phyloP scores from a whole-genome alignment of 768 basidiomycete species.

The Boletus sensibilis region DNA sequence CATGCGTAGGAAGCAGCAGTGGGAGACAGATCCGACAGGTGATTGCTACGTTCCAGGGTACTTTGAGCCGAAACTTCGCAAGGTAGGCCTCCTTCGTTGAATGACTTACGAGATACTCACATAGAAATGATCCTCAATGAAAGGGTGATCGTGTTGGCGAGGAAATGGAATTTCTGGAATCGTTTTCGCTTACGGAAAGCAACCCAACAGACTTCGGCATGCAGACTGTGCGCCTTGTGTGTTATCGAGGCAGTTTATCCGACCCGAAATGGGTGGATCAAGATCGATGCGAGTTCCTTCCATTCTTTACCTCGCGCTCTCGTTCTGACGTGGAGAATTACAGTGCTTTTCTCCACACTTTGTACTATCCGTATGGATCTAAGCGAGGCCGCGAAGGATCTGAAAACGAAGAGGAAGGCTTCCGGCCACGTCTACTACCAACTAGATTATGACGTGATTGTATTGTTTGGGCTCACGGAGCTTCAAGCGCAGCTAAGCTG shows the following conservation, averaged over 20 bases:
- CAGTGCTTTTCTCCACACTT: constrained; percentile 4
- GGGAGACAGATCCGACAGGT: constrained; percentile 11
- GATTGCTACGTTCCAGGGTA: constrained; percentile 12
- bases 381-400: not conserved
- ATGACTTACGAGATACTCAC: not conserved
- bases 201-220: not conserved
- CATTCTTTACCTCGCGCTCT: not conserved
- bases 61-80: constrained; percentile 14
- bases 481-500: constrained; percentile 8
- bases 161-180: constrained; percentile 9
- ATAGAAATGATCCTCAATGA: not conserved
- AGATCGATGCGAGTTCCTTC: constrained; percentile 6
- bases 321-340: not conserved
- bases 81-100: not conserved
- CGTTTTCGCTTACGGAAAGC: constrained; percentile 6
- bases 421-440: constrained; percentile 5
- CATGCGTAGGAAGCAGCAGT: constrained; percentile 1
- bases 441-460: constrained; percentile 15
- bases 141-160: constrained; percentile 5
- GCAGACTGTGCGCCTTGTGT: constrained; percentile 4
- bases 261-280: constrained; percentile 17
- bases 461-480: constrained; percentile 11
- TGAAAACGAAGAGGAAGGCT: not conserved
- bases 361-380: constrained; percentile 7
- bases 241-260: constrained; percentile 9